phyloP scores from a whole-genome alignment of 176 grass and related monocot genomes.

The Melocanna baccifera region DNA sequence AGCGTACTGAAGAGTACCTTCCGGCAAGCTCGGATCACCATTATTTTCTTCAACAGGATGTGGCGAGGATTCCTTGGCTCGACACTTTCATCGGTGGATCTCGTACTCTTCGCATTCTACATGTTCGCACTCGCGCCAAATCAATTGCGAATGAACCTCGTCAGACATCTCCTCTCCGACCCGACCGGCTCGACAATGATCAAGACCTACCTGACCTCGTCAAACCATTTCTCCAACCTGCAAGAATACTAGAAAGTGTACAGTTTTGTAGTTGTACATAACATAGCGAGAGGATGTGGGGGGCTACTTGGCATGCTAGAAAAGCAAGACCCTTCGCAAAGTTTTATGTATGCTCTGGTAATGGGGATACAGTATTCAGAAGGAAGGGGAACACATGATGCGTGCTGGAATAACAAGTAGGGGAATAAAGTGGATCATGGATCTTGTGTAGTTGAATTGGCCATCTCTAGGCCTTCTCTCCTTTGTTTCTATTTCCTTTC shows the following conservation, averaged over 20 bases:
- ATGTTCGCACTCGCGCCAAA: conserved; percentile 89
- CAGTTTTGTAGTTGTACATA: conserved; percentile 79
- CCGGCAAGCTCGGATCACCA: background rate
- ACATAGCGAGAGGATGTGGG: conserved; percentile 17
- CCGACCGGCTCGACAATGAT: conserved; percentile 68
- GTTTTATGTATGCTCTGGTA: background rate
- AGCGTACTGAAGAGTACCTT: background rate
- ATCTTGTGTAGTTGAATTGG: background rate
- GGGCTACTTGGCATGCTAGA: conserved; percentile 1
- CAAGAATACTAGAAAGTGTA: conserved; percentile 35
- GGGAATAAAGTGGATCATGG: background rate
- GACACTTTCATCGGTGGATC: conserved; percentile 78
- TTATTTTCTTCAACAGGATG: conserved; percentile 70
- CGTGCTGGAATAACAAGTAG: conserved; percentile 6
- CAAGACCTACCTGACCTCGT: conserved; percentile 78
- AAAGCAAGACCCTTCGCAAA: background rate
- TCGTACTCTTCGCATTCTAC: conserved; percentile 91
- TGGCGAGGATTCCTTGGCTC: conserved; percentile 94
- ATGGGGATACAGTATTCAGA: background rate
- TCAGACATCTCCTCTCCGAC: conserved; percentile 84
- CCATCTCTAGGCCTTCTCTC: conserved; percentile 14
- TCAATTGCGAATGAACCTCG: conserved; percentile 79
- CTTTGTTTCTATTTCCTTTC: background rate
- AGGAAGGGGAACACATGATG: background rate
- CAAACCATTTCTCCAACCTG: conserved; percentile 19